Evolutionary conservation across 495 filamentous ascomycete species (phyloP), one percentile per base, ranked within the genome.

Genomic region (Acidomyces sp.): DNA sequence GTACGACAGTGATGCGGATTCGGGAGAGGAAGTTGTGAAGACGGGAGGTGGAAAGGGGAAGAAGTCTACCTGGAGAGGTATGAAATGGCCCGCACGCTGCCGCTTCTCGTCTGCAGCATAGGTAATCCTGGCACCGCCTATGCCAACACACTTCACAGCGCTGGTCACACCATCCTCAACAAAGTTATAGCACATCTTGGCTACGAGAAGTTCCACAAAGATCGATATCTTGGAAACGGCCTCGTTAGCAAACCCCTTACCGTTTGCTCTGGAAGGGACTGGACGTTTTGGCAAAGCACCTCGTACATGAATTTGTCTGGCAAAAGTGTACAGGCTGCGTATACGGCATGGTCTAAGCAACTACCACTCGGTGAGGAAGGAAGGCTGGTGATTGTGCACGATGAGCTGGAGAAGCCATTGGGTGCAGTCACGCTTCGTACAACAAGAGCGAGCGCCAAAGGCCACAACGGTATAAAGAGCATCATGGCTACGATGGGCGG

Each of bases 381-480:
- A 15, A 41, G 54, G 47, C 61, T 93, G 12, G 72, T 92, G 2
- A 60, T 93, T 2, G 62, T 93, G 20, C 83, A 93, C 60, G 85
- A 93, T 52, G 85, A 93, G 53, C 59, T 93, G 6, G 85, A 93
- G 54, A 66, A 68, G 31, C 60, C 66, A 18, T 49, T 83, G 9
- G 83, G 84, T 1, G 70, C 67, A 26, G 63, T 92, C 4, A 78
- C 65, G 28, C 60, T 81, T 27, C 74, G 58, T 49, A 65, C 55
- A 33, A 72, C 67, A 2, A 31, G 18, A n/a, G 72, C 71, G 33
- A 77, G 58, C 55, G 58, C 65, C 25, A 66, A 72, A 12, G 85
- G 85, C 0, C 85, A 93, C 56, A 85, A 87, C 45, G 85, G 85
- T 4, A 45, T 93, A 28, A 82, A 79, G 57, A 82, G 75, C 53